A percentile compares a stretch with the other conserved stretches of the same genome.
phyloP scores from a whole-genome alignment of 73 alveolate species.

The Breviolum minutum region DNA sequence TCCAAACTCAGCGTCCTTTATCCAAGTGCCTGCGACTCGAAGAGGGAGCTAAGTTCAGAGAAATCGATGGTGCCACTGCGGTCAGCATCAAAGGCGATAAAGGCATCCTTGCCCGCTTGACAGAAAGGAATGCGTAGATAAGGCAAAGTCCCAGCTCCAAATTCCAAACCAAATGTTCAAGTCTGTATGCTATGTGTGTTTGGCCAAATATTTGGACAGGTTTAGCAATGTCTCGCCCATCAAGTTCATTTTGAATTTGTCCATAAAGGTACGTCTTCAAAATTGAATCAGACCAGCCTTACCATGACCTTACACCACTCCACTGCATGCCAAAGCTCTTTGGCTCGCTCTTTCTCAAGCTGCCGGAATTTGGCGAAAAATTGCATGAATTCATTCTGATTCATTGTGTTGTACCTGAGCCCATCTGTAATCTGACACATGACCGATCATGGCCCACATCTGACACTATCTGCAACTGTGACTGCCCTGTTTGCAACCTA shows the following conservation, averaged over 20 bases:
- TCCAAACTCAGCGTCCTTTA: neutral
- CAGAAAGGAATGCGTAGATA: neutral
- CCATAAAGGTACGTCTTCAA: too few relatives aligned
- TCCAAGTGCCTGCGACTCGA: constrained; percentile 69
- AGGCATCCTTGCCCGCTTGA: constrained; percentile 38
- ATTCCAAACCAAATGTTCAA: too few relatives aligned
- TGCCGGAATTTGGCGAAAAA: constrained; percentile 57
- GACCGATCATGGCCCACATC: too few relatives aligned
- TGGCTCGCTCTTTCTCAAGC: constrained; percentile 79
- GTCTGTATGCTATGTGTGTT: too few relatives aligned
- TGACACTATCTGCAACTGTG: too few relatives aligned
- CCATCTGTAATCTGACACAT: neutral
- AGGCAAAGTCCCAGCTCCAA: too few relatives aligned
- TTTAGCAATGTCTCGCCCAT: too few relatives aligned
- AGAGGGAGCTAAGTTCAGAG: constrained; percentile 56
- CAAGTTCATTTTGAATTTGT: too few relatives aligned
- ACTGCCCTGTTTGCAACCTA: too few relatives aligned
- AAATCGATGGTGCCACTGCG: constrained; percentile 81
- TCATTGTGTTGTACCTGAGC: constrained; percentile 77
- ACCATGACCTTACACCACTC: neutral
- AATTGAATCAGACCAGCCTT: too few relatives aligned
- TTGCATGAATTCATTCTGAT: constrained; percentile 36
- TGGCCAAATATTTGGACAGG: too few relatives aligned
- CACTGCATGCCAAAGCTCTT: constrained; percentile 8
- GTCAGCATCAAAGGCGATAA: constrained; percentile 62